Evolutionary conservation across 2,329 filamentous ascomycete species (phyloP), one percentile per base, ranked within the genome.

Genomic region (Orbilia ellipsospora): DNA sequence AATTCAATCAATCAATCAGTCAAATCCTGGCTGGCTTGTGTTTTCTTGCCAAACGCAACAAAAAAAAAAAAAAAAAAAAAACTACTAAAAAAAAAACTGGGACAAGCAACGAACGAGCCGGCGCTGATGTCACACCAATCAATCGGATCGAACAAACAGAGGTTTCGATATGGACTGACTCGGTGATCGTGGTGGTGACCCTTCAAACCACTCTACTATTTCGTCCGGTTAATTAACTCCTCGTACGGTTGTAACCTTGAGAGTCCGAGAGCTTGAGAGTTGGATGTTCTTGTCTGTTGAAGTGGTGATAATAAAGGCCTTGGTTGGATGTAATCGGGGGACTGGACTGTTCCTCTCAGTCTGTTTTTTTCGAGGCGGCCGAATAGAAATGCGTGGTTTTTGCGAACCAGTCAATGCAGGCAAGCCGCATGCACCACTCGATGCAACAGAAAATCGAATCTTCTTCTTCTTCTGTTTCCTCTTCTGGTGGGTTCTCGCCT

Each of bases 301-400:
- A 36, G 8, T 36, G 31, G 8, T 36, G 10, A 36, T 7, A 36
- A 36, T 36, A 8, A 52, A 15, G n/a, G n/a, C 48, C 48, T 20
- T 18, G 62, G 36, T 51, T 48, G 40, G 40, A n/a, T 18, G 26
- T 28, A 59, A 51, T 66, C n/a, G 26, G 54, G 54, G 15, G 6
- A 2, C 31, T 10, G n/a, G n/a, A n/a, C n/a, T n/a, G n/a, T n/a
- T 6, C 8, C 31, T 36, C 31, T 36, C 1, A 10, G 6, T 18
- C 16, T 48, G 5, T 48, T 48, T n/a, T 45, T 52, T 52, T 23
- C 48, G 48, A 52, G 48, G 48, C 48, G 48, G 18, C n/a, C 48
- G 48, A 52, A 50, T 57, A 10, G 51, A 13, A 36, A 57, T 70
- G 66, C 66, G 66, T 70, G 66, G 66, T 70, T 70, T 70, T 70